phyloP scores from a whole-genome alignment of 179 eudicot genomes.

The Beta corolliflora region DNA sequence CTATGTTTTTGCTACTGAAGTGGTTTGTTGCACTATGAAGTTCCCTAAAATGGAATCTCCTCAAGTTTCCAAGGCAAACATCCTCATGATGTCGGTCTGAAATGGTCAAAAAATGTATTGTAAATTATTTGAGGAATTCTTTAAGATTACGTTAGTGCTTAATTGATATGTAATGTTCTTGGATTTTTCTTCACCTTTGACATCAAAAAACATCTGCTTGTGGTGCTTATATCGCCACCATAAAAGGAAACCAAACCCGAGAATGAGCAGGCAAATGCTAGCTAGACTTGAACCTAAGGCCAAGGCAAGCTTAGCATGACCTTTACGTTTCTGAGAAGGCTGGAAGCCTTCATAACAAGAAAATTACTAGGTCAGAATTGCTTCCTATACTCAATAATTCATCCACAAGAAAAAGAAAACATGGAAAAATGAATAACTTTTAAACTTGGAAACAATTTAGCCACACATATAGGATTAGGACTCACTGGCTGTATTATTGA shows the following conservation, averaged over 20 bases:
- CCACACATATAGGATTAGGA: not conserved
- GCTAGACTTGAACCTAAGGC: conserved; percentile 85
- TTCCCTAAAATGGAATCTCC: conserved; percentile 63
- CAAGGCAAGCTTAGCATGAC: conserved; percentile 65
- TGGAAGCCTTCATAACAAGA: conserved; percentile 42
- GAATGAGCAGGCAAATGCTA: conserved; percentile 61
- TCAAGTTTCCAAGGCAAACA: conserved; percentile 71
- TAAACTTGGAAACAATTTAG: not conserved
- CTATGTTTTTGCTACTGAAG: conserved; percentile 77
- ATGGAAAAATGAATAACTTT: too few species aligned
- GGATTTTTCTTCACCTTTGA: conserved; percentile 46
- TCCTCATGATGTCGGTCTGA: conserved; percentile 73
- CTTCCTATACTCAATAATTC: not conserved
- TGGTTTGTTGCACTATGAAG: conserved; percentile 72
- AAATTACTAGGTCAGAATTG: conserved; percentile 7
- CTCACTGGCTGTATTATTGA: conserved; percentile 62
- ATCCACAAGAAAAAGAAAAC: not conserved
- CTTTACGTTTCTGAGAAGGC: conserved; percentile 44
- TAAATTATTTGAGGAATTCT: too few species aligned
- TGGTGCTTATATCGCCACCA: conserved; percentile 76
- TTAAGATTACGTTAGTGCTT: not conserved
- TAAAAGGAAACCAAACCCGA: conserved; percentile 62
- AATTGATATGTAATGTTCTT: not conserved
- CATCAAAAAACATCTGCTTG: conserved; percentile 74
- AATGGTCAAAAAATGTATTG: conserved; percentile 18